phyloP scores from a whole-genome alignment of 2,329 filamentous ascomycete species.

The Colletotrichum neosansevieriae region DNA sequence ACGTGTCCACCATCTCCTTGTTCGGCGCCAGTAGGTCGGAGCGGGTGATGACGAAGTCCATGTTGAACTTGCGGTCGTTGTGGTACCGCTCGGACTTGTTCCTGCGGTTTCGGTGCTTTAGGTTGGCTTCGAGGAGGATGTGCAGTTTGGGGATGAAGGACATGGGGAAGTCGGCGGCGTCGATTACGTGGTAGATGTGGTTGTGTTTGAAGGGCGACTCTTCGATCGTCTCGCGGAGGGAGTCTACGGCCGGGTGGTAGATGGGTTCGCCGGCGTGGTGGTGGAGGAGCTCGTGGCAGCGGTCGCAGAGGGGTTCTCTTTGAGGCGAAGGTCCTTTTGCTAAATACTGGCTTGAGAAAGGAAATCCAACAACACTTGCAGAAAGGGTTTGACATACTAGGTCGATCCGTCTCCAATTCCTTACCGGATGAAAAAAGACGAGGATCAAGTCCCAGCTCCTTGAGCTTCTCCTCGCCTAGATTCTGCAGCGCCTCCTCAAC shows the following conservation, averaged over 20 bases:
- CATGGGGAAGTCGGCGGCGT: conserved; percentile 97
- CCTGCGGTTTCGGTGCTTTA: conserved; percentile 85
- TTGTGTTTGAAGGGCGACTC: conserved; percentile 93
- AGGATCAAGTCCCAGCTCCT: conserved; percentile 60
- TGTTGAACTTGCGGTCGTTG: conserved; percentile 76
- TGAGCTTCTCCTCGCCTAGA: conserved; percentile 56
- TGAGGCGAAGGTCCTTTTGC: conserved; percentile 18
- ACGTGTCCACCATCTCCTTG: conserved; percentile 83
- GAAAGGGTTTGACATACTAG: conserved; percentile 13
- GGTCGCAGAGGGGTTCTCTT: conserved; percentile 77
- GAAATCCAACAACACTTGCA: neutral
- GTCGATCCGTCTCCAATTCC: conserved; percentile 39
- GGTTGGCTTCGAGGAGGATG: conserved; percentile 76
- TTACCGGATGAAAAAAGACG: conserved; percentile 51
- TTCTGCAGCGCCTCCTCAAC: conserved; percentile 59
- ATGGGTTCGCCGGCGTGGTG: conserved; percentile 80
- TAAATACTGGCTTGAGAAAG: conserved; percentile 9
- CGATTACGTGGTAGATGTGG: conserved; percentile 94
- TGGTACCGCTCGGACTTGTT: conserved; percentile 75
- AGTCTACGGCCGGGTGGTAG: conserved; percentile 82
- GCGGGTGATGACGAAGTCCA: conserved; percentile 92
- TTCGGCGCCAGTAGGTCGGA: conserved; percentile 87
- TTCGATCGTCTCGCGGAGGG: conserved; percentile 84
- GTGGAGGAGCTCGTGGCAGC: conserved; percentile 86
- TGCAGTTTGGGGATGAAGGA: conserved; percentile 86